Evolutionary conservation across 495 filamentous ascomycete species (phyloP).

Genomic region (Hypoxylon intermedium): DNA sequence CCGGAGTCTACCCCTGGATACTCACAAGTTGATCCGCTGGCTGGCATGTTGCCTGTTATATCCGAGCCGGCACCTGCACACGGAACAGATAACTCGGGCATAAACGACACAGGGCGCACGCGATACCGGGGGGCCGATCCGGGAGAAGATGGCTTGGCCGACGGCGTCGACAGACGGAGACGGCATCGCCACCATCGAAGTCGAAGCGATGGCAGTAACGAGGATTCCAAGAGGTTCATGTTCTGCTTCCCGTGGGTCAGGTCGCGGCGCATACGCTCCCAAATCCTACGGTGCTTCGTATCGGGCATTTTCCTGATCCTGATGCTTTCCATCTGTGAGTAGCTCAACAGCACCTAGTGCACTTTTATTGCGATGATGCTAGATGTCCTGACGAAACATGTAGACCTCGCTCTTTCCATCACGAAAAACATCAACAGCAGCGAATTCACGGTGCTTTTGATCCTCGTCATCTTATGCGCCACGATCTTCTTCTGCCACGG

Average conservation of each 20-base stretch:
- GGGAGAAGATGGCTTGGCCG: slow-evolving; percentile 45
- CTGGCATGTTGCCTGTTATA: slow-evolving; percentile 17
- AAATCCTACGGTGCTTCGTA: slow-evolving; percentile 65
- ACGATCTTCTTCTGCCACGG: slow-evolving; percentile 83
- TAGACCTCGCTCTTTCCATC: slow-evolving; percentile 74
- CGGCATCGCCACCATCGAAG: slow-evolving; percentile 33
- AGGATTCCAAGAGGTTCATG: slow-evolving; percentile 52
- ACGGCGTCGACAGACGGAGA: slow-evolving; percentile 38
- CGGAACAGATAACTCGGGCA: not conserved
- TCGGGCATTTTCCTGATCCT: slow-evolving; percentile 61
- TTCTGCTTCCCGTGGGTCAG: slow-evolving; percentile 62
- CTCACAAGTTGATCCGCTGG: slow-evolving; percentile 3
- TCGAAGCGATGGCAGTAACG: slow-evolving; percentile 20
- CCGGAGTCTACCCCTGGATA: slow-evolving; percentile 4
- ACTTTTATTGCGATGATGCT: not conserved
- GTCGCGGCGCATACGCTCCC: slow-evolving; percentile 59
- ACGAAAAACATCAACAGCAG: slow-evolving; percentile 61
- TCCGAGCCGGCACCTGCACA: slow-evolving; percentile 27
- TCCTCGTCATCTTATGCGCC: slow-evolving; percentile 73
- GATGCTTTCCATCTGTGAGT: slow-evolving; percentile 67
- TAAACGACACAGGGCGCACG: slow-evolving; percentile 8
- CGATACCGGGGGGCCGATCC: slow-evolving; percentile 48
- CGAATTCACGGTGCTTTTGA: slow-evolving; percentile 76
- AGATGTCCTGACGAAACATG: slow-evolving; percentile 18
- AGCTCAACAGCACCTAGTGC: not conserved